A percentile compares a stretch with the other conserved stretches of the same genome.
Evolutionary conservation across 1,284 basidiomycete species (phyloP).

Genomic region (Heterobasidion irregulare): DNA sequence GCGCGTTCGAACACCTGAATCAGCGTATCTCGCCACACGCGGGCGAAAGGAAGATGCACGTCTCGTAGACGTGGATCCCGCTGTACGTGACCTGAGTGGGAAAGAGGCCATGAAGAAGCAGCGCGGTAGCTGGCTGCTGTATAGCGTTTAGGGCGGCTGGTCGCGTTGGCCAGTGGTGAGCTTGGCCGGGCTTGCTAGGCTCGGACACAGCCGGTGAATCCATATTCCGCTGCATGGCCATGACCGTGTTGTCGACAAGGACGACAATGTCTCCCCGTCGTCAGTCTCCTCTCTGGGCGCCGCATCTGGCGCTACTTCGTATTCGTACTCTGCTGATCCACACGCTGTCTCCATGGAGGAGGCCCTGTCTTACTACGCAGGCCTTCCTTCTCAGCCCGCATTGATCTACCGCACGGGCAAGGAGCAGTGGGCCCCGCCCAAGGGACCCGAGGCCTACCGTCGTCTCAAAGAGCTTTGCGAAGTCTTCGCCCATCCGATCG

Average conservation of each 20-base stretch:
- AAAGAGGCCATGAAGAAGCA: slow-evolving; percentile 3
- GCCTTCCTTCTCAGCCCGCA: neutral
- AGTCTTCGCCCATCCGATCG: neutral
- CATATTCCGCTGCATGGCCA: too few species aligned
- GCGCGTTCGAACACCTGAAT: slow-evolving; percentile 25
- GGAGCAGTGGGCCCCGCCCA: slow-evolving; percentile 1
- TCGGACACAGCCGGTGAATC: too few species aligned
- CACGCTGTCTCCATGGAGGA: neutral
- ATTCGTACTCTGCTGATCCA: too few species aligned
- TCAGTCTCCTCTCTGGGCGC: too few species aligned
- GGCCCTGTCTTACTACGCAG: neutral
- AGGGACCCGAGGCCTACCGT: neutral
- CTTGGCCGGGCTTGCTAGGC: too few species aligned
- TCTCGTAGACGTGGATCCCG: slow-evolving; percentile 82
- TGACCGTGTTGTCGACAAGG: too few species aligned
- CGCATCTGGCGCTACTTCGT: too few species aligned
- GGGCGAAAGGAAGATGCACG: slow-evolving; percentile 38
- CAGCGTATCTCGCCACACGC: slow-evolving; percentile 26
- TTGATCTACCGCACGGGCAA: neutral
- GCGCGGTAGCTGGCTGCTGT: neutral
- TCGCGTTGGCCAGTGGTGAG: neutral
- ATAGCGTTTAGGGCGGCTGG: slow-evolving; percentile 1
- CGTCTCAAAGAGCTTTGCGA: neutral
- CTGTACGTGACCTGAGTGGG: slow-evolving; percentile 71
- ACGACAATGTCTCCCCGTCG: too few species aligned